Percentiles rank a stretch among this genome's conserved stretches.
Conservation (phyloP, 176 grass and related monocot species). For the Carex cristatella region DNA sequence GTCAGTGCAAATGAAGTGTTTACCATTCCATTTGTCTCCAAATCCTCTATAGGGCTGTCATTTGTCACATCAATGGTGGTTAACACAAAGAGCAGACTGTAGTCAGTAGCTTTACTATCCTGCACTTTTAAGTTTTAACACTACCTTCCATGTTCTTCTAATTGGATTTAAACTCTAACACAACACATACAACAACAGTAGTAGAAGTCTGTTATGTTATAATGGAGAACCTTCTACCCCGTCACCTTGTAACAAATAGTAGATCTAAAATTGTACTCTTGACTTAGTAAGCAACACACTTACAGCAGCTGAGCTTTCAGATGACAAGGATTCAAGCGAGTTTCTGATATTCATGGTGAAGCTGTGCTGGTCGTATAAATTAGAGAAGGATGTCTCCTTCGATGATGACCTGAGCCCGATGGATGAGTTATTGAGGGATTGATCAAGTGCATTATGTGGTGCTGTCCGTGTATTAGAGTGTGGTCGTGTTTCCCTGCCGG, state of each 20-base stretch:
- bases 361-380: no score
- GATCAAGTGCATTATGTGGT: conserved; percentile 40
- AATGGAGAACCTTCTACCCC: not conserved
- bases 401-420: conserved; percentile 13
- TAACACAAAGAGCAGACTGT: not conserved
- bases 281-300: not conserved
- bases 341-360: no score
- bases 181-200: not conserved
- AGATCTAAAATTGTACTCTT: not conserved
- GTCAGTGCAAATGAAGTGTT: no score
- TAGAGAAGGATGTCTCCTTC: conserved; percentile 42
- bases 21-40: no score
- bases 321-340: conserved; percentile 45
- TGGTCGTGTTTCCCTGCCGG: conserved; percentile 36
- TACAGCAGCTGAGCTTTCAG: conserved; percentile 29
- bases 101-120: not conserved
- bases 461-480: conserved; percentile 38
- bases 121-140: not conserved
- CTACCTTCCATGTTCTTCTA: not conserved
- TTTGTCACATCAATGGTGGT: no score
- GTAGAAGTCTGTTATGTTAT: not conserved
- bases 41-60: no score
- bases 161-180: not conserved
- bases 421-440: conserved; percentile 42
- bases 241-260: not conserved